Base-by-base conservation (phyloP, 1,284 basidiomycete genomes). In the Trametes hirsuta region DNA sequence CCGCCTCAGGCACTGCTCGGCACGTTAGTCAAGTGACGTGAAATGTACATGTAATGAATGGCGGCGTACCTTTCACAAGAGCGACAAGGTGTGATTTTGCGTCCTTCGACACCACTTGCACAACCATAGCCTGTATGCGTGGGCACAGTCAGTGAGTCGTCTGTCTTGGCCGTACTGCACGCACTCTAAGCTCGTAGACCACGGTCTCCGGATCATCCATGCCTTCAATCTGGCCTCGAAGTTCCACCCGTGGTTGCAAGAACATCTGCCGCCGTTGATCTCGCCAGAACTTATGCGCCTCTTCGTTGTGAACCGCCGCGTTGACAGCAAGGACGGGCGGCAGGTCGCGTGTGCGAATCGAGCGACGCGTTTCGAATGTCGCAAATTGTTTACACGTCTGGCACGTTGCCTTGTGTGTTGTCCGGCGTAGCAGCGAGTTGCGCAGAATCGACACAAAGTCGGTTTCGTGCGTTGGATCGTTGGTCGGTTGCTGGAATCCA, bases 261-360 rank as follows among this genome's bases (percentile, higher is more conserved):
- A 90, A 89, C 24, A 79, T 78, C 65, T 80, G 75, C 42, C 75
- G 76, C 47, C 79, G 76, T 51, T 72, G 77, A 71, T 96, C 92
- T 57, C 88, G 76, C 96, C 97, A 98, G 60, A 86, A 81, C 48
- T 82, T 84, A 39, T 91, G 75, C 50, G 85, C 85, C 25, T 97
- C 95, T 0, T 93, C 85, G 22, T 85, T 88, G 58, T 89, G 84
- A 3, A 94, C 88, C 37, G 86, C 87, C 0, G 95, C 90, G 72
- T 98, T 98, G 65, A 99, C 77, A 0, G 91, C 90, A 8, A 99
- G 77, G n/a, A 98, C 81, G 0, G 92, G 88, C 0, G 97, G 97
- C 3, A 98, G 76, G 57, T 87, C 83, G n/a, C 74, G 73, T 6
- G 82, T 81, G 0, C 87, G 77, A 35, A 96, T 85, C 0, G 87